Base-by-base conservation (phyloP, 495 filamentous ascomycete species). In the Pyrenopolyporus hunteri region DNA sequence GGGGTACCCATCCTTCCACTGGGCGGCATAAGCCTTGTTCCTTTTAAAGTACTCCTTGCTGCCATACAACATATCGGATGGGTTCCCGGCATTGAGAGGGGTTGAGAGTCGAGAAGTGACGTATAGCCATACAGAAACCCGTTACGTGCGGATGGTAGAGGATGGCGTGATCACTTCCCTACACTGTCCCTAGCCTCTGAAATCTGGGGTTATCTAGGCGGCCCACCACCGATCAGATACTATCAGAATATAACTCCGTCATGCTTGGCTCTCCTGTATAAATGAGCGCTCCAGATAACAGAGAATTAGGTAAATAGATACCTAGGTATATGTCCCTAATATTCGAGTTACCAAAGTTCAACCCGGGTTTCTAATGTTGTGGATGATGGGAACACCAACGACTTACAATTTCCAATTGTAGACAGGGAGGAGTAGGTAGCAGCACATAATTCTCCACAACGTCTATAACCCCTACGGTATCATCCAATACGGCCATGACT, bases 131-230 rank as follows among this genome's bases (percentile, higher is more conserved):
- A 32, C 37, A 40, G 14, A 40, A 0, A 23, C 25, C 17, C 9
- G 40, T 64, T 64, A 51, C 61, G 61, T 59, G 61, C 47, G 29
- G 54, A 54, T 54, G 43, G 48, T 53, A 59, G 33, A 49, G 36
- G 26, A 64, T 64, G 54, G 22, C 61, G 61, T 59, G 47, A 64
- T 64, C 28, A 28, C 25, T 16, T 20, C 29, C 28, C 33, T 40
- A 25, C 9, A 25, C 40, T 32, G 33, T 48, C 25, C 5, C 44
- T 54, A 49, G 36, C 35, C 29, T 49, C 44, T 7, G 46, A 46
- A 22, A 14, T 28, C 16, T 26, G 31, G 11, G 6, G 13, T 44
- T 6, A 8, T 1, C 40, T 26, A 25, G 9, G 14, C 32, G 13
- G 16, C n/a, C 32, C 11, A 31, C 10, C 33, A 28, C 10, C 8